Base-by-base conservation (phyloP, 1,284 basidiomycete genomes). In the Trichosporon sp. region DNA sequence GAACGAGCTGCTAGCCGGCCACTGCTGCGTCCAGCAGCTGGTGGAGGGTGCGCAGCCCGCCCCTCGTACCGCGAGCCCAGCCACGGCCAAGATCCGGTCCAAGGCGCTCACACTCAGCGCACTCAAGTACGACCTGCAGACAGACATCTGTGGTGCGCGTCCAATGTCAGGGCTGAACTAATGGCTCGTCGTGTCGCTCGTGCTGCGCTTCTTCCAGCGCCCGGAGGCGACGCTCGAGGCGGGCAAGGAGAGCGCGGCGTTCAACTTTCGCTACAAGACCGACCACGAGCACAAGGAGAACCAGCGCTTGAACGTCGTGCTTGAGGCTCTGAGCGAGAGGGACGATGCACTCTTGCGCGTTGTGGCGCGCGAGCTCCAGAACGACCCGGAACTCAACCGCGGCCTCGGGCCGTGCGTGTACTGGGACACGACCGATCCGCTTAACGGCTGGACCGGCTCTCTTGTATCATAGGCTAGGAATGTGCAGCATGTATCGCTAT, bases 121-220 rank as follows among this genome's bases (percentile, higher is more conserved):
- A 19, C 51, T 54, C 4, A 54, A 54, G 51, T 19, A 54, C 51
- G 51, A 54, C 51, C 51, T 54, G 51, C 51, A 54, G 21, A 54
- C 19, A 7, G 51, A 54, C 51, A 54, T 54, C 19, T 19, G 21
- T 7, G 51, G 51, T 19, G 51, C 51, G 19, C 51, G 51, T 21
- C 51, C 51, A 7, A 12, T 54, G 16, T 54, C 51, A 19, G 51
- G 51, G 21, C 19, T 54, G 14, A 54, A 54, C 51, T 54, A 54
- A 6, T 54, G 51, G 51, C 51, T 54, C 51, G 51, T 54, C 51
- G 51, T 54, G 19, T 21, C 51, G 51, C 19, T 26, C 21, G 51
- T 54, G 7, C 51, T 54, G 19, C 51, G 51, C 51, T 54, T 54
- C 51, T 54, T 54, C 51, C 51, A 26, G 51, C 51, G 51, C 16